phyloP scores from a whole-genome alignment of 2,329 filamentous ascomycete genomes.

The Verticillium albo-atrum region DNA sequence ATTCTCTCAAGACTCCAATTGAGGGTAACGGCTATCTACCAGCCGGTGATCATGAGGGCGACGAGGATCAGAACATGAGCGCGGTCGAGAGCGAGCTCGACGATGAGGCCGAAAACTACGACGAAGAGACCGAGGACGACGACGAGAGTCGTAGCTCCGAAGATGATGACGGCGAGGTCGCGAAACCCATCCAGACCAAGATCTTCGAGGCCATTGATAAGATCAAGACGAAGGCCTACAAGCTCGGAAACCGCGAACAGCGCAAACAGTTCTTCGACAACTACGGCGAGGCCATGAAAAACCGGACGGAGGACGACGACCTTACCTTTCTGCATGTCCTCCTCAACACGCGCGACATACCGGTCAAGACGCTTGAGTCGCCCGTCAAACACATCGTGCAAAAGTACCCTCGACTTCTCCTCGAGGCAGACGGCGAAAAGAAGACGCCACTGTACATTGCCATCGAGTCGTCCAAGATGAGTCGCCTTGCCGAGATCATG shows the following conservation, averaged over 20 bases:
- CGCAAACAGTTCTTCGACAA: background rate
- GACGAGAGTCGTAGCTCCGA: background rate
- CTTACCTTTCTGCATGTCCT: background rate
- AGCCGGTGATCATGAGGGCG: background rate
- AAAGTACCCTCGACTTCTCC: slow-evolving; percentile 1
- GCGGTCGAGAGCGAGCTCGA: background rate
- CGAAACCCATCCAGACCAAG: background rate
- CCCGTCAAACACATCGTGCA: background rate
- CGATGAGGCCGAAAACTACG: background rate
- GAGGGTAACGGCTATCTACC: background rate
- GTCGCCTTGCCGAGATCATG: background rate
- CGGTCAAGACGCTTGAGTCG: background rate
- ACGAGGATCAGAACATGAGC: background rate
- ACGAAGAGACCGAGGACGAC: background rate
- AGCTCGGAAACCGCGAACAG: background rate
- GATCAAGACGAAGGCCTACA: background rate
- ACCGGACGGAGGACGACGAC: background rate
- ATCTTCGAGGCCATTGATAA: slow-evolving; percentile 1
- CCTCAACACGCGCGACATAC: background rate
- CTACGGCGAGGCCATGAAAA: background rate
- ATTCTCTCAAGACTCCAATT: background rate
- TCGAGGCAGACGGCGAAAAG: background rate
- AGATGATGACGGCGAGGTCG: background rate
- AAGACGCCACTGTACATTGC: slow-evolving; percentile 4
- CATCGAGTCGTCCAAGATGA: background rate